phyloP scores from a whole-genome alignment of 768 basidiomycete genomes.

The Pisolithus orientalis region DNA sequence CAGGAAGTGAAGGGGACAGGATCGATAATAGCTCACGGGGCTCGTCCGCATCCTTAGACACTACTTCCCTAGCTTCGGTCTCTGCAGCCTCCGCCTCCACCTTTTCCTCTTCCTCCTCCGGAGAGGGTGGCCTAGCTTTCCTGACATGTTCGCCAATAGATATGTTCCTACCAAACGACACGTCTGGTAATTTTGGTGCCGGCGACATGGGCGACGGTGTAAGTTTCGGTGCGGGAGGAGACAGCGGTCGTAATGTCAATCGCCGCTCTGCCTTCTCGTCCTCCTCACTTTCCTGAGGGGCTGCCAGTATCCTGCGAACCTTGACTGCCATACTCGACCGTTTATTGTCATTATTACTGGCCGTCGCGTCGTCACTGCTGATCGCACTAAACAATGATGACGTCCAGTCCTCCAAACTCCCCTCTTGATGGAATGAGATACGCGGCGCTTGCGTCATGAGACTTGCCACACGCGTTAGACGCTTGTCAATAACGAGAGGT shows the following conservation, averaged over 20 bases:
- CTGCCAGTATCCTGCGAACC: constrained; percentile 6
- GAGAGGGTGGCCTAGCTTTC: constrained; percentile 1
- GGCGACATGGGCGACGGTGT: constrained; percentile 2
- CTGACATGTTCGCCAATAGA: constrained; percentile 11
- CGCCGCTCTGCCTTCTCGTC: constrained; percentile 11
- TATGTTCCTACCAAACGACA: constrained; percentile 16
- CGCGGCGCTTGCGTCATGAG: constrained; percentile 39
- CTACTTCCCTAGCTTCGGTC: not conserved
- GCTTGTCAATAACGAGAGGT: constrained; percentile 28
- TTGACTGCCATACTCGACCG: constrained; percentile 5
- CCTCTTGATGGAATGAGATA: constrained; percentile 46
- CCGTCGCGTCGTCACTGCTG: constrained; percentile 17
- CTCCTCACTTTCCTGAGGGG: not conserved
- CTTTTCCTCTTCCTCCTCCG: constrained; percentile 11
- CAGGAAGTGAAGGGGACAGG: constrained; percentile 6
- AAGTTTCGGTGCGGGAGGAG: not conserved
- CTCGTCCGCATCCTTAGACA: not conserved
- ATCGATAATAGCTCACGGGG: not conserved
- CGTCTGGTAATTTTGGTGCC: constrained; percentile 8
- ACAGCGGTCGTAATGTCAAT: constrained; percentile 12
- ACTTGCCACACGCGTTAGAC: constrained; percentile 4
- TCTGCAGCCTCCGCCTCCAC: not conserved
- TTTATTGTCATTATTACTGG: not conserved
- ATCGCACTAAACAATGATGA: constrained; percentile 50
- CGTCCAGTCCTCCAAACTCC: constrained; percentile 48